Percentiles rank a stretch among this genome's conserved stretches.
Conservation (phyloP, 1,139 yeast genomes). For the Yamadazyma pseudoaaseri region DNA sequence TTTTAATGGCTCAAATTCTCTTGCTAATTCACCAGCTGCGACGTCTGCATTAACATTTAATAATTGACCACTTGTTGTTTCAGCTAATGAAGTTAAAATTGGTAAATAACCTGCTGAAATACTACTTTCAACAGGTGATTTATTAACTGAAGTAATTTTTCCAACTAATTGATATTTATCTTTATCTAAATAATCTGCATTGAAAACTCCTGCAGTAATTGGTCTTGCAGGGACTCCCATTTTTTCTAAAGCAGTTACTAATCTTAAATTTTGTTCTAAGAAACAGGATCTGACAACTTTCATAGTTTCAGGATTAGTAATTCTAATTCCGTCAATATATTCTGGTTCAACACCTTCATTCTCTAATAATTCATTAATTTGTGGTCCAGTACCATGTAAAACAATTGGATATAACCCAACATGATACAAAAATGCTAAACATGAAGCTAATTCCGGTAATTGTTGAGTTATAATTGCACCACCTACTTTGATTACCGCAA, state of each 20-base stretch:
- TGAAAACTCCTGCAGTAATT: conserved; percentile 95
- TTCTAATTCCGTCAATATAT: conserved; percentile 93
- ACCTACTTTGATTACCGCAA: conserved; percentile 97
- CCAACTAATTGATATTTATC: conserved; percentile 94
- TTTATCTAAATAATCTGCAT: conserved; percentile 88
- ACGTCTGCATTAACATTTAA: conserved; percentile 97
- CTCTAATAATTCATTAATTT: conserved; percentile 89
- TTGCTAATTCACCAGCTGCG: conserved; percentile 97
- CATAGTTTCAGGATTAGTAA: conserved; percentile 94
- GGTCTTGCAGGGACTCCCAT: conserved; percentile 99
- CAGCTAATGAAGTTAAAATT: conserved; percentile 92
- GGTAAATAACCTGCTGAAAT: conserved; percentile 97
- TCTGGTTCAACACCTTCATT: conserved; percentile 95
- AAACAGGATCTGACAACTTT: conserved; percentile 93
- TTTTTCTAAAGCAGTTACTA: conserved; percentile 93
- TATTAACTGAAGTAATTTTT: conserved; percentile 79
- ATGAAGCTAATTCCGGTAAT: conserved; percentile 88
- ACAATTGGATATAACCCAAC: conserved; percentile 97
- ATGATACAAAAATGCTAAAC: conserved; percentile 93
- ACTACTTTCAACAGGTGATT: conserved; percentile 90
- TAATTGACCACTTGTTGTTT: conserved; percentile 94
- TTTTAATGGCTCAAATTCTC: conserved; percentile 94
- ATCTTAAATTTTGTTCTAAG: conserved; percentile 87
- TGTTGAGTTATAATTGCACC: conserved; percentile 98
- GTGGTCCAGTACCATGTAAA: conserved; percentile 98